These are phyloP conservation scores for Xylariaceae sp. DNA, from an alignment of 2,329 filamentous ascomycete species.

Conservation along the genomic window DNA sequence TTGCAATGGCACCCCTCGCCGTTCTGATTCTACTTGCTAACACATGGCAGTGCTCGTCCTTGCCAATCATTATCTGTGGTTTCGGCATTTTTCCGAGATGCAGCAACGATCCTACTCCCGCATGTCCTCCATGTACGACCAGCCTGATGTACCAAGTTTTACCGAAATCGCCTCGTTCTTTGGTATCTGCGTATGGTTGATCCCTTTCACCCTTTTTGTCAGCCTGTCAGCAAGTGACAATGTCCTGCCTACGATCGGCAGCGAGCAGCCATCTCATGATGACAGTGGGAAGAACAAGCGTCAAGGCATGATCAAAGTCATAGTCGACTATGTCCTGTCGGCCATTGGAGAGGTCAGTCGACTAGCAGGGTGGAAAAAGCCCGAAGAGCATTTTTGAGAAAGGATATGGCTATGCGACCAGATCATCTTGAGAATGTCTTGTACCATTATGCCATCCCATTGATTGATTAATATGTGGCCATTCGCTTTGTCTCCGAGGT, in stretches of 20 bases:
- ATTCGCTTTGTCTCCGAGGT: constrained; percentile 6
- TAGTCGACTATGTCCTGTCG: constrained; percentile 64
- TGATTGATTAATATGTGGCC: not conserved
- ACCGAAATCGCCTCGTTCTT: constrained; percentile 97
- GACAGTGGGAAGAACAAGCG: constrained; percentile 56
- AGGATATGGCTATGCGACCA: constrained; percentile 6
- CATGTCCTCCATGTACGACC: constrained; percentile 66
- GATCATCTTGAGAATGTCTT: constrained; percentile 13
- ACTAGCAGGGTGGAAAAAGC: constrained; percentile 49
- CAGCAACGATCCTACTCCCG: constrained; percentile 63
- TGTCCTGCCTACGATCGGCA: constrained; percentile 89
- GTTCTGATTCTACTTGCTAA: constrained; percentile 27
- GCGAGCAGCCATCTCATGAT: constrained; percentile 61
- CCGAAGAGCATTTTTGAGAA: constrained; percentile 46
- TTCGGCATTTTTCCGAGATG: constrained; percentile 81
- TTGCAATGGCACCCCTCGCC: not conserved
- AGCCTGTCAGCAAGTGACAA: constrained; percentile 94
- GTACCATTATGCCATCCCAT: constrained; percentile 4
- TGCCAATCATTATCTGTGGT: constrained; percentile 94
- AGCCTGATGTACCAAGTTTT: constrained; percentile 74
- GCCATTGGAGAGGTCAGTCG: constrained; percentile 55
- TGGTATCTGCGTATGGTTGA: constrained; percentile 93
- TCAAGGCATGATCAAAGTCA: constrained; percentile 70
- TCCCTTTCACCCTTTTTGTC: constrained; percentile 94
- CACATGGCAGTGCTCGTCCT: constrained; percentile 74